Percentiles rank a stretch among this genome's conserved stretches.
Conservation (phyloP, 1,139 yeast species). For the Candida sp. region DNA sequence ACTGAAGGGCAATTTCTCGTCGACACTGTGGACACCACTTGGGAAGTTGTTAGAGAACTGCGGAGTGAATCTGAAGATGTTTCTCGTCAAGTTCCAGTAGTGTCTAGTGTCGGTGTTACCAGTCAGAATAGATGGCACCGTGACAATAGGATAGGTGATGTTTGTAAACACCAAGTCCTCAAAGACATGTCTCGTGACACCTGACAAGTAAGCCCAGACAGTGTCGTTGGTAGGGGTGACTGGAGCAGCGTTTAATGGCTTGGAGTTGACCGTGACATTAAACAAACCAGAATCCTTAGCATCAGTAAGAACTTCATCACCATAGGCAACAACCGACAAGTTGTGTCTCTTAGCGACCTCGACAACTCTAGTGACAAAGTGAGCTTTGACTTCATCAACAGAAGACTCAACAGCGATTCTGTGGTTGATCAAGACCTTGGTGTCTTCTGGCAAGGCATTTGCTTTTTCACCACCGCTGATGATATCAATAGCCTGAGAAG, state of each 20-base stretch:
- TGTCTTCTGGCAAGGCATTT: conserved; percentile 46
- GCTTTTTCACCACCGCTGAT: conserved; percentile 43
- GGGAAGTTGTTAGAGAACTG: conserved; percentile 20
- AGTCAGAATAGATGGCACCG: conserved; percentile 70
- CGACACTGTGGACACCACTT: conserved; percentile 41
- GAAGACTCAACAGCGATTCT: conserved; percentile 31
- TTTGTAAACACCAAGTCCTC: conserved; percentile 45
- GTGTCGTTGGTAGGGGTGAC: conserved; percentile 39
- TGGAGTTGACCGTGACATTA: conserved; percentile 19
- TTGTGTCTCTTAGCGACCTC: conserved; percentile 33
- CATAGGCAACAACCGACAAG: conserved; percentile 26
- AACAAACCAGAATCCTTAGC: conserved; percentile 27
- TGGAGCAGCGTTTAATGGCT: conserved; percentile 38
- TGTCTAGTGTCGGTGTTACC: conserved; percentile 88
- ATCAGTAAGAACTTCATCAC: conserved; percentile 22
- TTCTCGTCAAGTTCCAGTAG: conserved; percentile 75
- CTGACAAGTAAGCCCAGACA: conserved; percentile 46
- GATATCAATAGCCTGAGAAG: conserved; percentile 45
- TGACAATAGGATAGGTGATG: conserved; percentile 45
- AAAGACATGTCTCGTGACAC: conserved; percentile 47
- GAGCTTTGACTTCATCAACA: conserved; percentile 25
- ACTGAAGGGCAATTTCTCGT: conserved; percentile 39
- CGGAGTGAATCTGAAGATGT: conserved; percentile 73
- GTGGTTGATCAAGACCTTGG: conserved; percentile 34
- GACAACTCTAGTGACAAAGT: conserved; percentile 23